These are phyloP conservation scores for Mycena capillaripes DNA, from an alignment of 768 basidiomycete genomes.

Conservation along the genomic window DNA sequence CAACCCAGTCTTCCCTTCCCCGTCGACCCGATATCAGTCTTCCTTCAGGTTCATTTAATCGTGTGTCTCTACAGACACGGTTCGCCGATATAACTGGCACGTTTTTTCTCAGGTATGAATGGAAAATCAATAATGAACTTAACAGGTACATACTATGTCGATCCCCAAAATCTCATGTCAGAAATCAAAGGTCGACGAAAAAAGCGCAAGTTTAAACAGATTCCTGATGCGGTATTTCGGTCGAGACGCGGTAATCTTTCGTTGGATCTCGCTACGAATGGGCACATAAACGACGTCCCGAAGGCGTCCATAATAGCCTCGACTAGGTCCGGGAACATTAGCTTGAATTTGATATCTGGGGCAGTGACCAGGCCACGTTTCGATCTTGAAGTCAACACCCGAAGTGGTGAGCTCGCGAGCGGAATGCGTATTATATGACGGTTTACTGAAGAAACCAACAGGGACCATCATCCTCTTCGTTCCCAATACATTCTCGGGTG, in stretches of 20 bases:
- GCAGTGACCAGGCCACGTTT: conserved; percentile 26
- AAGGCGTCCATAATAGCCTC: conserved; percentile 25
- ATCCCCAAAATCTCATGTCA: conserved; percentile 1
- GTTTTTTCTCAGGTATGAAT: not conserved
- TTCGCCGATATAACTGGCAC: conserved; percentile 31
- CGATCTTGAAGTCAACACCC: conserved; percentile 31
- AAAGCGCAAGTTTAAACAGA: conserved; percentile 20
- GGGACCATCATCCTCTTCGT: conserved; percentile 33
- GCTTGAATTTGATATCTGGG: conserved; percentile 33
- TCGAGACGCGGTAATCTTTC: conserved; percentile 29
- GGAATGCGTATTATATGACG: not conserved
- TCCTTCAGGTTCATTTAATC: conserved; percentile 27
- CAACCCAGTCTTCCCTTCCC: not conserved
- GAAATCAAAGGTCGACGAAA: conserved; percentile 14
- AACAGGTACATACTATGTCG: conserved; percentile 30
- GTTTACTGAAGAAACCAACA: not conserved
- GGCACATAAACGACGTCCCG: conserved; percentile 19
- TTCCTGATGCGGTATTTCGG: conserved; percentile 34
- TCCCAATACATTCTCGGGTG: conserved; percentile 53
- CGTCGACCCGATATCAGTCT: conserved; percentile 22
- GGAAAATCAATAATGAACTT: no score
- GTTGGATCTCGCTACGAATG: conserved; percentile 34
- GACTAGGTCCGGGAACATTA: conserved; percentile 26
- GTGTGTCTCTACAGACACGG: conserved; percentile 23
- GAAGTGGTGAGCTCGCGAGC: conserved; percentile 26